These are phyloP conservation scores for Scenedesmus sp. DNA, from an alignment of 163 green algal species.

Conservation along the genomic window DNA sequence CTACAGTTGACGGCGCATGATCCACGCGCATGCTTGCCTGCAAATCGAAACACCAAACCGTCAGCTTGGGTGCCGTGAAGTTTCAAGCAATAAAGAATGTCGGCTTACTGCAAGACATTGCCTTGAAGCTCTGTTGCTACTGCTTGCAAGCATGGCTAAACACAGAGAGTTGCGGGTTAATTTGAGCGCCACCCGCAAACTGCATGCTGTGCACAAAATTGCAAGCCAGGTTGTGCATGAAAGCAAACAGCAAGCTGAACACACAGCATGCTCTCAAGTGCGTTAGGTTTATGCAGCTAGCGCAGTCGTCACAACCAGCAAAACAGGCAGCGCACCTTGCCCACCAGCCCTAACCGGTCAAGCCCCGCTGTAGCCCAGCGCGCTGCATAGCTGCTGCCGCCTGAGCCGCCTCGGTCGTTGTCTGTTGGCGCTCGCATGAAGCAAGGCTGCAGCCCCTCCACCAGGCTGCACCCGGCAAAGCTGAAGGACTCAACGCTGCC, in stretches of 20 bases:
- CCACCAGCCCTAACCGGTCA: conserved; percentile 71
- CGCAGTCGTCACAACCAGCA: background rate
- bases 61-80: no score
- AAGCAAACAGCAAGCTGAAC: no score
- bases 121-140: no score
- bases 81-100: no score
- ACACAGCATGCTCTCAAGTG: no score
- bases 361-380: conserved; percentile 87
- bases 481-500: conserved; percentile 59
- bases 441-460: conserved; percentile 72
- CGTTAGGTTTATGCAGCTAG: no score
- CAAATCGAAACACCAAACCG: background rate
- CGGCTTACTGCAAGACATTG: no score
- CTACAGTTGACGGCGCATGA: background rate
- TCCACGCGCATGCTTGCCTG: background rate
- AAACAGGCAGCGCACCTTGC: conserved; percentile 12
- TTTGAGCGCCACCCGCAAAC: no score
- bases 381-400: conserved; percentile 81
- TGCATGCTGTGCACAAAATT: no score
- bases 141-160: no score
- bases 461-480: conserved; percentile 53
- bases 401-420: conserved; percentile 91
- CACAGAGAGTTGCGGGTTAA: no score
- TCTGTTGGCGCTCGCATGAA: conserved; percentile 92
- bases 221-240: no score